Base-by-base conservation (phyloP, 805 yeast genomes). In the Torulaspora microellipsoides region DNA sequence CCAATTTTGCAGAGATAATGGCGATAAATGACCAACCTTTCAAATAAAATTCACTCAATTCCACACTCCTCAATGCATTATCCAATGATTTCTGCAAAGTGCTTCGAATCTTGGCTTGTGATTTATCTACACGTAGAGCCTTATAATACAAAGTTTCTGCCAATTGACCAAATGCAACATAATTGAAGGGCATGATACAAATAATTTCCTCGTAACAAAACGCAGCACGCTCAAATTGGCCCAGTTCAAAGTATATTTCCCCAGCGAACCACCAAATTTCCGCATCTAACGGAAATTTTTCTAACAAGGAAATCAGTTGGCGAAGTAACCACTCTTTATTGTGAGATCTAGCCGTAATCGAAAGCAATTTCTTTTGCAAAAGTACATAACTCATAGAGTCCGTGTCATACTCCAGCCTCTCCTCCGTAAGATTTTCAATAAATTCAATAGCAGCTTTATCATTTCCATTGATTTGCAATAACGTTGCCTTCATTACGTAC, bases 261-360 rank as follows among this genome's bases (percentile, higher is more conserved):
- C 80, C 83, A 43, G 89, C 69, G 62, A 86, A 95, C 37, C 80
- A 72, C 95, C 95, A 88, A 2, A 84, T 68, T 49, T 83, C 80
- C 2, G 77, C 68, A 62, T 93, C 98, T 15, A 81, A 61, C 1
- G 97, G 96, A 53, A 62, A 61, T 43, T 59, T 55, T 23, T 65
- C 67, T 15, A 55, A 43, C 15, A 65, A 36, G 9, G 49, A 42
- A 15, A 54, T 35, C 25, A 60, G 38, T 29, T 52, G 49, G 8
- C 51, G 46, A 6, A 46, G 15, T 6, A 59, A 14, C 36, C 50
- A 42, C 36, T 55, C 57, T 12, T 45, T 47, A 13, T 49, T 40
- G 25, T 47, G 40, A 10, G 47, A 37, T 13, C 46, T 46, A 14
- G 49, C 46, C 43, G 55, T 47, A 27, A 64, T 52, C 4, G 65